Evolutionary conservation across 768 basidiomycete species (phyloP).

Genomic region (Suillus discolor): DNA sequence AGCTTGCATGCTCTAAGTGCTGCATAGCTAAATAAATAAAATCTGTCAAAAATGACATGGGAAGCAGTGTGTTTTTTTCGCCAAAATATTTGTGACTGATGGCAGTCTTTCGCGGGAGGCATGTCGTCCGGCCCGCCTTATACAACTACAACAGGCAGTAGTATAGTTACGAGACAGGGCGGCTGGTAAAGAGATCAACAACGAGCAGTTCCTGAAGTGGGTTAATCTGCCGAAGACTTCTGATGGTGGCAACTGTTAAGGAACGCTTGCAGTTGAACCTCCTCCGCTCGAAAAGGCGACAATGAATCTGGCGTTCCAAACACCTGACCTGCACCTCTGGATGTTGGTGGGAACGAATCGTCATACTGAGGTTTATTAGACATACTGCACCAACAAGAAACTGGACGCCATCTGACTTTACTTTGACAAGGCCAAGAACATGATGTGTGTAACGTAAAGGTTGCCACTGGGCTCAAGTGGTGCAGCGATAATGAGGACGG

Average conservation of each 20-base stretch:
- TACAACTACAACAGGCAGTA: not conserved
- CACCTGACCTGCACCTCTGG: not conserved
- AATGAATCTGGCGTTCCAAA: not conserved
- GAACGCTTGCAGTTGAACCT: not conserved
- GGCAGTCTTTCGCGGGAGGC: not conserved
- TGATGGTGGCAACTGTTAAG: not conserved
- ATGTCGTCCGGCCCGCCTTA: not conserved
- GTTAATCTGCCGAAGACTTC: not conserved
- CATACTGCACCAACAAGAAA: not conserved
- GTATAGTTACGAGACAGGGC: not conserved
- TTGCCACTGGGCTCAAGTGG: not conserved
- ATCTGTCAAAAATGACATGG: not conserved
- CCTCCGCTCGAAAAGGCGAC: not conserved
- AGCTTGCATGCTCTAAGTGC: not conserved
- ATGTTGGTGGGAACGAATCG: not conserved
- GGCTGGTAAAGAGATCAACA: not conserved
- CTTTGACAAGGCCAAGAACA: not conserved
- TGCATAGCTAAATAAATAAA: not conserved
- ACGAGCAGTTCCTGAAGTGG: not conserved
- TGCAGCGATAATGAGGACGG: not conserved
- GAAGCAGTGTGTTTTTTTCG: not conserved
- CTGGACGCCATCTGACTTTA: not conserved
- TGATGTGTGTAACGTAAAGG: not conserved
- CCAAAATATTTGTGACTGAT: not conserved
- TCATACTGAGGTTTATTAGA: not conserved